Evolutionary conservation across 805 yeast genomes (phyloP), one percentile per base, ranked within the genome.

Genomic region (Kluyveromyces lactis): DNA sequence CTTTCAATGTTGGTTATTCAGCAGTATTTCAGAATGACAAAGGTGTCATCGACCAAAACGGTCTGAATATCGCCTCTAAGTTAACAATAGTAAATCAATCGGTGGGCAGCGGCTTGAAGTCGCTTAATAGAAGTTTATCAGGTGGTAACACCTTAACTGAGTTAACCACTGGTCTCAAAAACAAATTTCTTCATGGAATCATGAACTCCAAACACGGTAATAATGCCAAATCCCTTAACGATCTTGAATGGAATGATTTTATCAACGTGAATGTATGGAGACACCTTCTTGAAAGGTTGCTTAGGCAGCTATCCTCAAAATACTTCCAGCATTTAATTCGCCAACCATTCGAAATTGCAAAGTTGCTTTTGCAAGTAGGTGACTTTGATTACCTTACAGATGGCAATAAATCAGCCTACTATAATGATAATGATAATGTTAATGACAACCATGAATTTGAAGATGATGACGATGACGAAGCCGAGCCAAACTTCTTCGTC

Each of bases 261-360:
- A 69, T 82, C 43, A 86, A 81, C 50, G 49, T 68, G 45, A 66
- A 65, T 46, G 77, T 78, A 53, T 60, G 83, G 50, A 68, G 68
- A 38, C 84, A 77, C 45, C 55, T 81, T 26, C 47, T 79, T 4
- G 67, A 70, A 39, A 75, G 78, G 30, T 66, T 86, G 43, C 60
- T 77, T 18, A 67, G 72, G 55, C 76, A 82, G 33, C 76, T 86
- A 44, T 51, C 79, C 37, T 75, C 76, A 47, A 81, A 79, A 47
- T 90, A 92, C 63, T 59, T 77, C 40, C 78, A 77, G 43, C 76
- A 80, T 33, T 58, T 86, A 24, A 55, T 84, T 7, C 73, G 85
- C 15, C 97, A 92, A 60, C 97, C 98, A 2, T 80, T 89, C 59
- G 97, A 90, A 50, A 81, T 85, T 13, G 75, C 84, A 4, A 70